Percentiles rank a stretch among this genome's conserved stretches.
Evolutionary conservation across 139 green algal genomes (phyloP).

Genomic region (Coelastrella sp.): DNA sequence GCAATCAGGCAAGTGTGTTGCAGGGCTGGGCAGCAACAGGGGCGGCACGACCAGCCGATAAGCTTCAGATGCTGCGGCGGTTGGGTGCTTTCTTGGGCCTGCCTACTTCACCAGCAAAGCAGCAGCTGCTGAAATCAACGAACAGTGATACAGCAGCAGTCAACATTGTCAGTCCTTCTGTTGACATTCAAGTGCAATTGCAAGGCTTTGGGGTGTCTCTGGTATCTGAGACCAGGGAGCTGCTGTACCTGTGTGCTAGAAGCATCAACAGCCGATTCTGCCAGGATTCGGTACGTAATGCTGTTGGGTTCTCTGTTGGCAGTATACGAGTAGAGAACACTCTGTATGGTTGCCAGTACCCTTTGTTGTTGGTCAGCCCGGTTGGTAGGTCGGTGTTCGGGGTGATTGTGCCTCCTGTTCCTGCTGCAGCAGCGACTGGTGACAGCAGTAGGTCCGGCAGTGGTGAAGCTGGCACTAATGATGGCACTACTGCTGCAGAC

Average conservation of each 20-base stretch:
- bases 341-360: constrained; percentile 61
- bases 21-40: neutral
- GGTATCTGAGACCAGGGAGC: constrained; percentile 67
- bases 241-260: constrained; percentile 67
- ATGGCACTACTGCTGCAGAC: neutral
- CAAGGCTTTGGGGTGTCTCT: constrained; percentile 72
- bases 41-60: neutral
- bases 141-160: constrained; percentile 6
- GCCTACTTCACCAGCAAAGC: constrained; percentile 2
- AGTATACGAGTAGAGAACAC: constrained; percentile 80
- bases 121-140: neutral
- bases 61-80: neutral
- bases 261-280: constrained; percentile 39
- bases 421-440: neutral
- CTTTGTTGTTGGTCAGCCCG: constrained; percentile 64
- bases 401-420: neutral
- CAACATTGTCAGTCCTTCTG: neutral
- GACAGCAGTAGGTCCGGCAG: neutral
- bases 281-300: constrained; percentile 50
- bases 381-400: constrained; percentile 61
- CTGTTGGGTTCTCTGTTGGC: constrained; percentile 45
- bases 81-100: constrained; percentile 4
- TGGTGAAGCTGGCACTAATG: neutral
- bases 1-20: too few relatives aligned
- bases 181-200: constrained; percentile 51